phyloP scores from a whole-genome alignment of 2,329 filamentous ascomycete genomes.

The Rutstroemia sp. region DNA sequence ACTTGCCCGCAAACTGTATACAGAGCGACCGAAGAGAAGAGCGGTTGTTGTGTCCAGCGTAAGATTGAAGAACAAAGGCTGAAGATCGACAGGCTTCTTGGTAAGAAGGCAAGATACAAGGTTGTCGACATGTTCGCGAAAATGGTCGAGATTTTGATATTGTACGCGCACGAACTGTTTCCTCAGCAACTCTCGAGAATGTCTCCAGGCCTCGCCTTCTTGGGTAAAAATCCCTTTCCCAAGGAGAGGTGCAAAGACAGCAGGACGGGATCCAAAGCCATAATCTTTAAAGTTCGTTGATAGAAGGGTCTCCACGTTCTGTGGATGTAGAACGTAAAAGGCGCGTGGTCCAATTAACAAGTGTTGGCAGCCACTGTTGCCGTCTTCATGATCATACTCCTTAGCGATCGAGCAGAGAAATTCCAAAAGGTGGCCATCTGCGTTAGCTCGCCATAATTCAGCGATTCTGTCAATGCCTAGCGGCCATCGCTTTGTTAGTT shows the following conservation, averaged over 20 bases:
- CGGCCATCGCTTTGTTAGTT: not conserved
- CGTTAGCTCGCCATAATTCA: not conserved
- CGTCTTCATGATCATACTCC: not conserved
- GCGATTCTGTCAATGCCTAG: not conserved
- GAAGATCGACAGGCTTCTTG: conserved; percentile 28
- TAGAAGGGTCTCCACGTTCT: not conserved
- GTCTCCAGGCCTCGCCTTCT: conserved; percentile 5
- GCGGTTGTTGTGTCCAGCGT: conserved; percentile 48
- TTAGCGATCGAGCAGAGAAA: not conserved
- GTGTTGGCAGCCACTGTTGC: not conserved
- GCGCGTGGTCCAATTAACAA: not conserved
- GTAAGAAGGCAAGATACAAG: not conserved
- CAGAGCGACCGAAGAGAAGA: conserved; percentile 47
- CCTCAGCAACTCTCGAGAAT: conserved; percentile 6
- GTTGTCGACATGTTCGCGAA: conserved; percentile 15
- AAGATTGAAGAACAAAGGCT: conserved; percentile 39
- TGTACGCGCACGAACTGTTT: conserved; percentile 5
- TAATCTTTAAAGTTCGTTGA: not conserved
- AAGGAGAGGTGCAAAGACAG: not conserved
- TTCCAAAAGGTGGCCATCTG: not conserved
- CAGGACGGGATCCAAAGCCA: not conserved
- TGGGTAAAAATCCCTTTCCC: conserved; percentile 9
- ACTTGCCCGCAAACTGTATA: conserved; percentile 16
- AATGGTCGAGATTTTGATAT: conserved; percentile 14
- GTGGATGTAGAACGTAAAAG: not conserved